Conservation (phyloP, 116 monocot species). For the Zostera marina region DNA sequence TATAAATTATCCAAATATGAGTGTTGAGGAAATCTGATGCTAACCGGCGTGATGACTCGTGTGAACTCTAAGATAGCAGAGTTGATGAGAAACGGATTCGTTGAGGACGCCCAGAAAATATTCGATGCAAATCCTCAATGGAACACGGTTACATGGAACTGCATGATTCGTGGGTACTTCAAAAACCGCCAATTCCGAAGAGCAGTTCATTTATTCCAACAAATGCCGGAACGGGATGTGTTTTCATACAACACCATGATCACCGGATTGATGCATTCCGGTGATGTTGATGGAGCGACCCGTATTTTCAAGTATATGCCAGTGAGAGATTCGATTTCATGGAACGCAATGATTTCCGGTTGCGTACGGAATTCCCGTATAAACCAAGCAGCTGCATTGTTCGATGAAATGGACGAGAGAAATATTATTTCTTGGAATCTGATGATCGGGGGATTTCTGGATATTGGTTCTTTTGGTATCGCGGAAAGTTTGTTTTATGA, state of each 20-base stretch:
- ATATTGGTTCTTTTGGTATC: neutral
- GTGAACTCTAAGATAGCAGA: neutral
- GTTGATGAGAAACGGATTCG: neutral
- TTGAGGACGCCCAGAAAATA: slow-evolving; percentile 24
- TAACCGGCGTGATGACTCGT: neutral
- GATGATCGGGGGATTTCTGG: neutral
- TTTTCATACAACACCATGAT: slow-evolving; percentile 59
- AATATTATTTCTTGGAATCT: neutral
- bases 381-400: slow-evolving; percentile 17
- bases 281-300: slow-evolving; percentile 20
- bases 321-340: slow-evolving; percentile 33
- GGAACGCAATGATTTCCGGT: slow-evolving; percentile 50
- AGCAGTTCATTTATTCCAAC: slow-evolving; percentile 37
- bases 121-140: slow-evolving; percentile 22
- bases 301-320: slow-evolving; percentile 28
- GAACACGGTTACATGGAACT: slow-evolving; percentile 44
- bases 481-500: neutral
- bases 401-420: slow-evolving; percentile 12
- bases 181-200: slow-evolving; percentile 17
- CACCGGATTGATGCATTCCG: slow-evolving; percentile 23
- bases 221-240: slow-evolving; percentile 26
- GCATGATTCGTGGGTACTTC: slow-evolving; percentile 42
- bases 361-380: slow-evolving; percentile 8
- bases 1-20: neutral
- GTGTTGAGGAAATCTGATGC: neutral